Evolutionary conservation across 2,329 filamentous ascomycete genomes (phyloP), one percentile per base, ranked within the genome.

Genomic region (Mariannaea sp.): DNA sequence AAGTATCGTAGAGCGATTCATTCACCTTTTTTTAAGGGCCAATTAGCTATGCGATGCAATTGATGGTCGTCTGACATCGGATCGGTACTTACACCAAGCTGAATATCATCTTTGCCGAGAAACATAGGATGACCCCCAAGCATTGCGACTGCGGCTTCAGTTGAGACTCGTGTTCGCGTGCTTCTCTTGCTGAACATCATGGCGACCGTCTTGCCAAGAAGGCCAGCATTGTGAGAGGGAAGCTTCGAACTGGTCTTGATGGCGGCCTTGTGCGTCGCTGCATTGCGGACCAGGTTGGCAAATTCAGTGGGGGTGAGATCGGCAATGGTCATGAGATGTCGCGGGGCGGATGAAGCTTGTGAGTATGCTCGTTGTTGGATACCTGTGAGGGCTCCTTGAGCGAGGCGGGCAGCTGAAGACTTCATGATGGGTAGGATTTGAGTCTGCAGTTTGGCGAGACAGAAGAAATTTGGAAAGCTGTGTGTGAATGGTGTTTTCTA

Each of bases 161-260:
- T 97, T 2, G 92, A 96, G 26, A 99, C 87, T 57, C 94, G 86
- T 10, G 94, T 99, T 55, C 94, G 85, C 10, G 94, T 99, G 66
- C 89, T 95, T 62, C 92, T 86, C 77, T 99, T 99, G 80, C 83
- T 95, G 79, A 99, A 99, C 80, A 95, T 90, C 86, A 99, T 88
- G 61, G 94, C 93, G 26, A 99, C 84, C 0, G 92, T 92, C 73
- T 90, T 85, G 46, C 90, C 89, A 1, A 82, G 74, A 58, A 99
- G 76, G 9, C 83, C 77, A 33, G 80, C 79, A 48, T 80, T 76
- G 49, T 95, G 76, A 36, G 79, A 75, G 44, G 76, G 71, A 3
- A 88, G 84, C 14, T 65, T 57, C 38, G 63, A 62, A 39, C 84
- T 83, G 16, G 84, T 82, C 72, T 95, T 96, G 76, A 93, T 84